A percentile compares a stretch with the other conserved stretches of the same genome.
phyloP scores from a whole-genome alignment of 225 moss, liverwort and hornwort species.

The Pleurozium schreberi region DNA sequence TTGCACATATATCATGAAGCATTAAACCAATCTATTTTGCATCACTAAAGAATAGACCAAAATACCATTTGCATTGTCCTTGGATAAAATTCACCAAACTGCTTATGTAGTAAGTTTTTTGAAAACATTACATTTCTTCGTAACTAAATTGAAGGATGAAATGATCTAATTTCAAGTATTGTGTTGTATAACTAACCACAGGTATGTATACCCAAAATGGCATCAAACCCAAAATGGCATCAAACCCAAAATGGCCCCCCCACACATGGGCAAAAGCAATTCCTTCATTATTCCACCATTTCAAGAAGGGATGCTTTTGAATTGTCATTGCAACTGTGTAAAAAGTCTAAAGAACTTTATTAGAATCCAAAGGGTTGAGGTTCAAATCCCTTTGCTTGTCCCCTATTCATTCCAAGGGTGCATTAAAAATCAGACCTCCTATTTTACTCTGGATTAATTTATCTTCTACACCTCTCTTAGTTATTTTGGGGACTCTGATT shows the following conservation, averaged over 20 bases:
- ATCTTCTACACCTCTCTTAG: no score
- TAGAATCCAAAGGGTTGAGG: no score
- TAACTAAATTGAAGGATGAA: neutral
- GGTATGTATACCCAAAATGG: neutral
- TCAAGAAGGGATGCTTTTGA: neutral
- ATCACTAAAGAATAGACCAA: neutral
- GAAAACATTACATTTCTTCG: accelerated
- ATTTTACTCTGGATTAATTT: no score
- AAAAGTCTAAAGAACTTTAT: neutral
- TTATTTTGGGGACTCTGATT: no score
- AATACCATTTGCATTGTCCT: neutral
- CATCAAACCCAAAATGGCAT: neutral
- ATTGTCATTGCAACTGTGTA: neutral
- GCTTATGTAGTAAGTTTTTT: neutral
- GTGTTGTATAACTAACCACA: neutral
- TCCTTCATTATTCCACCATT: neutral
- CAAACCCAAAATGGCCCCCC: neutral
- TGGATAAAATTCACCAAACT: neutral
- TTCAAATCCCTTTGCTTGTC: no score
- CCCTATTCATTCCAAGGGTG: no score
- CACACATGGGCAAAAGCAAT: neutral
- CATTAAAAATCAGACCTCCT: no score
- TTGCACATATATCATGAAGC: neutral
- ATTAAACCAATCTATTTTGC: neutral
- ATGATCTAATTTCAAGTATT: neutral